Evolutionary conservation across 148 eudicot genomes (phyloP), one percentile per base, ranked within the genome.

Genomic region (Rhododendron molle): DNA sequence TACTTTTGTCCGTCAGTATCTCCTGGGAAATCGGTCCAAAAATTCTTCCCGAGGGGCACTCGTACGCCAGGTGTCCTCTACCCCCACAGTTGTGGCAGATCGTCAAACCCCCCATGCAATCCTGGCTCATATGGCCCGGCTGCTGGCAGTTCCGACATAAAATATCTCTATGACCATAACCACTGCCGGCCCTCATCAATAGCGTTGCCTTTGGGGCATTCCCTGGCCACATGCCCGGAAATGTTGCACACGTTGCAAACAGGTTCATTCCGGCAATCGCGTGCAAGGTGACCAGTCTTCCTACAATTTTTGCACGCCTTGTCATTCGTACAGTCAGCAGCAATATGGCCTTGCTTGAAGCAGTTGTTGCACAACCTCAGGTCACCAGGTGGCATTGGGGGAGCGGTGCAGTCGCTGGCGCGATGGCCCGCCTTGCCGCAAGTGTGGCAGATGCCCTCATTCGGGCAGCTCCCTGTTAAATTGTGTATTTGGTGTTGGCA

Each of bases 261-360:
- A 32, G 98, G 98, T 58, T 96, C 97, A 43, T 94, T 88, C 80
- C 84, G 78, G 85, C 99, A 96, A 58, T 95, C 98, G 36, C 96
- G 99, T 20, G 97, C 98, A 15, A 96, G 92, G 87, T 96, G 99
- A 28, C 99, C 98, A 0, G 97, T 94, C 87, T 95, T 95, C 93
- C 99, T 91, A 85, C 99, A 96, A 87, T 96, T 96, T 90, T 95
- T 96, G 93, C 99, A 96, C 7, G 98, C 99, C 92, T 94, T 96
- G 69, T 95, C 99, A 65, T 96, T 96, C 20, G 99, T 96, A 78
- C 99, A 96, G 71, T 95, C 97, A 11, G 90, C 95, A 94, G 93
- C 47, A 76, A 95, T 82, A 81, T 96, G 99, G 28, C 98, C 99
- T 84, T 92, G 99, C 93, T 95, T 95, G 87, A 88, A 96, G 95